A percentile compares a stretch with the other conserved stretches of the same genome.
These are phyloP conservation scores for Kwoniella dendrophila DNA, from an alignment of 768 basidiomycete genomes.

Conservation along the genomic window DNA sequence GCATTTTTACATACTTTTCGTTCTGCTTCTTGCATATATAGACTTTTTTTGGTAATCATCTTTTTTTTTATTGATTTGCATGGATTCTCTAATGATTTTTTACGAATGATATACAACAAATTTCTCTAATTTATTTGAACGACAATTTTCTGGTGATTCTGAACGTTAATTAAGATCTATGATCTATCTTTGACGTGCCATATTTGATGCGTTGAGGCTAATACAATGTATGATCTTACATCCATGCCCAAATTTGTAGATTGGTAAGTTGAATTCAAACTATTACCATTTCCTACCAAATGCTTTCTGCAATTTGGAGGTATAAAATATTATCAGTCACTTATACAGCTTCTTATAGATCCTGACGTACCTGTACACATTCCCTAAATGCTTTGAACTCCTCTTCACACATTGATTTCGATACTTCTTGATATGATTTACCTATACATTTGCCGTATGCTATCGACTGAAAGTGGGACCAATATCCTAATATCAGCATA, in stretches of 20 bases:
- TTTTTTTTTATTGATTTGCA: not conserved
- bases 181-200: too few relatives aligned
- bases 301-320: constrained; percentile 17
- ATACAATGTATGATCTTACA: too few relatives aligned
- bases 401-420: constrained; percentile 76
- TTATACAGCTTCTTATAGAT: not conserved
- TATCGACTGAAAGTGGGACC: constrained; percentile 63
- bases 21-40: too few relatives aligned
- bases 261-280: not conserved
- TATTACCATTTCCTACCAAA: constrained; percentile 24
- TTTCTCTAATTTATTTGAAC: too few relatives aligned
- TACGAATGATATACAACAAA: too few relatives aligned
- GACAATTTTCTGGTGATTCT: too few relatives aligned
- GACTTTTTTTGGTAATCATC: too few relatives aligned
- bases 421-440: constrained; percentile 77
- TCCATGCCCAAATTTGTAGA: too few relatives aligned
- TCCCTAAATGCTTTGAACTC: constrained; percentile 82
- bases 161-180: too few relatives aligned
- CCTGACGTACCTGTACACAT: constrained; percentile 71
- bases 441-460: constrained; percentile 87
- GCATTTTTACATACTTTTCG: too few relatives aligned
- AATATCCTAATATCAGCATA: not conserved
- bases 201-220: too few relatives aligned
- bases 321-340: not conserved
- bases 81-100: not conserved